Conservation (phyloP, 192 early-diverging fungal genomes). For the Rhizoclosmatium sp. region DNA sequence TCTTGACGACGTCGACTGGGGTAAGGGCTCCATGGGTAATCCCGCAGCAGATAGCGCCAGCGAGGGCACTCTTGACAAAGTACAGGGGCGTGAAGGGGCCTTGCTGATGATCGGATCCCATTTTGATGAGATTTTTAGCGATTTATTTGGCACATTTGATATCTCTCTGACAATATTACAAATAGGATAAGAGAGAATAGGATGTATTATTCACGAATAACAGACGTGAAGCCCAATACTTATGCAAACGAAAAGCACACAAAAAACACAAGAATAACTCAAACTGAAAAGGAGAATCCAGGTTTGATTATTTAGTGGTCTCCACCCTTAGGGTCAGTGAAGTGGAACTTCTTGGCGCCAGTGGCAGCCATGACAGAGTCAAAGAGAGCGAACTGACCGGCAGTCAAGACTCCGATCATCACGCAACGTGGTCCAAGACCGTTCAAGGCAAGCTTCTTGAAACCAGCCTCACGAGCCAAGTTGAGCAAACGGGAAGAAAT, state of each 20-base stretch:
- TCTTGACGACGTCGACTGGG: slow-evolving; percentile 79
- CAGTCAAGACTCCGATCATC: slow-evolving; percentile 93
- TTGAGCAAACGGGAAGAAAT: slow-evolving; percentile 38
- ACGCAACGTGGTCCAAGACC: slow-evolving; percentile 86
- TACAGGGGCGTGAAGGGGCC: slow-evolving; percentile 35
- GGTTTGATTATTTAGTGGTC: neutral
- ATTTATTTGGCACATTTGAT: too few species aligned
- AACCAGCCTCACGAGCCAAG: slow-evolving; percentile 51
- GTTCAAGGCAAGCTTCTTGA: slow-evolving; percentile 67
- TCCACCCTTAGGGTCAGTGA: slow-evolving; percentile 39
- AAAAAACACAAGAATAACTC: too few species aligned
- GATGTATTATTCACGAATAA: too few species aligned
- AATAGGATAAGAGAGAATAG: too few species aligned
- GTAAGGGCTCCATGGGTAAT: slow-evolving; percentile 57
- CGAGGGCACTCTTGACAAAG: slow-evolving; percentile 41
- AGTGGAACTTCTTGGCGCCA: slow-evolving; percentile 50
- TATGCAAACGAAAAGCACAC: too few species aligned
- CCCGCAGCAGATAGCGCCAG: slow-evolving; percentile 53
- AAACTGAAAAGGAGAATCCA: too few species aligned
- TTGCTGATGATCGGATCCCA: slow-evolving; percentile 18
- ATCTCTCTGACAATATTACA: too few species aligned
- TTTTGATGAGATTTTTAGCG: neutral
- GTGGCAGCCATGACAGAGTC: slow-evolving; percentile 46
- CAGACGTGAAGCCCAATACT: too few species aligned
- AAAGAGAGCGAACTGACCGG: slow-evolving; percentile 51